phyloP scores from a whole-genome alignment of 306 rosid genomes.

The Medicago ruthenica region DNA sequence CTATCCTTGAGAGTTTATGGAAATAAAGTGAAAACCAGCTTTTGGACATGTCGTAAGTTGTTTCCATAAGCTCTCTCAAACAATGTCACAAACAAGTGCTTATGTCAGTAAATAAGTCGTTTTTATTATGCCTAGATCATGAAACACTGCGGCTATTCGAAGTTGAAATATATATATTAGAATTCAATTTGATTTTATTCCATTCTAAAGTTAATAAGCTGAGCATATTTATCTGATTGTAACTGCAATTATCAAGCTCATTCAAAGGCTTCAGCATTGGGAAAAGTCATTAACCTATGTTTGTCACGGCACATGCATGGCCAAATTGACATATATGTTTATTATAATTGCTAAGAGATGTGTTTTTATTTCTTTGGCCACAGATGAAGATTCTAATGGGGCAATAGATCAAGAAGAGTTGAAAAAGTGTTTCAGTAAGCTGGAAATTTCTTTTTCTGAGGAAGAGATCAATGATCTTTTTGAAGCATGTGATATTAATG shows the following conservation, averaged over 20 bases:
- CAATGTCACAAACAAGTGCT: no score
- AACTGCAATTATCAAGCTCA: constrained; percentile 21
- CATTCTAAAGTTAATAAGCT: neutral
- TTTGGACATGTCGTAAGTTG: no score
- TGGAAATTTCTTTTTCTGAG: constrained; percentile 69
- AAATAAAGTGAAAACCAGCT: no score
- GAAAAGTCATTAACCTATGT: neutral
- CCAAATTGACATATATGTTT: constrained; percentile 19
- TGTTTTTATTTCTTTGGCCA: constrained; percentile 39
- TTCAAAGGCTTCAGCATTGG: constrained; percentile 26
- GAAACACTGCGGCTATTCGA: constrained; percentile 9
- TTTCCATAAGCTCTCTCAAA: no score
- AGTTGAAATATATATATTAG: neutral
- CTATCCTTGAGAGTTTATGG: no score
- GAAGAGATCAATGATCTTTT: constrained; percentile 85
- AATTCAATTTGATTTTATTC: constrained; percentile 22
- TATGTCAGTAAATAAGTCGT: no score
- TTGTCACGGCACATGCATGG: constrained; percentile 7
- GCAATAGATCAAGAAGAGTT: constrained; percentile 77
- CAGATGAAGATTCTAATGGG: constrained; percentile 95
- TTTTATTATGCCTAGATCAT: constrained; percentile 9
- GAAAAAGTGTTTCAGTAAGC: constrained; percentile 70
- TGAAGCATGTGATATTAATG: constrained; percentile 82
- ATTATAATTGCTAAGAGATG: constrained; percentile 22
- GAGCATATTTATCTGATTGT: constrained; percentile 12